Conservation (phyloP, 108 stramenopile species). For the Cyclotella kingstonii region DNA sequence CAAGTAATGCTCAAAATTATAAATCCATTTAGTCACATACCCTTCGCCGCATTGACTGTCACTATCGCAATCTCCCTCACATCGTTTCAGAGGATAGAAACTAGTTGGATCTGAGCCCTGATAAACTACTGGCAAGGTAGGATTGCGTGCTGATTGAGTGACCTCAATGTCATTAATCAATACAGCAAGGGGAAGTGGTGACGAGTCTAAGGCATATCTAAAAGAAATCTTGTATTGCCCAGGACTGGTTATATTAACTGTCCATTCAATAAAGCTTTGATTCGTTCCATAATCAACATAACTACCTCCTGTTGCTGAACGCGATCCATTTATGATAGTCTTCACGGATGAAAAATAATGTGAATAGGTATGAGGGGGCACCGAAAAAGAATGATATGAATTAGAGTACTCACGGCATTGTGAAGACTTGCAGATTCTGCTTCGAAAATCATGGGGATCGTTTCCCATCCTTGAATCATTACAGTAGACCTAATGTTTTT, state of each 20-base stretch:
- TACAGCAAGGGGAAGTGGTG: conserved; percentile 20
- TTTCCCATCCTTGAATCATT: conserved; percentile 27
- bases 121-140: conserved; percentile 1
- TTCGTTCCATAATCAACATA: conserved; percentile 17
- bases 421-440: conserved; percentile 28
- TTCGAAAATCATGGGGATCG: conserved; percentile 24
- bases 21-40: conserved; percentile 17
- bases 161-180: conserved; percentile 10
- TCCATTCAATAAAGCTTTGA: conserved; percentile 26
- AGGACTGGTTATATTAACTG: conserved; percentile 19
- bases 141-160: neutral
- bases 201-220: conserved; percentile 24
- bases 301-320: conserved; percentile 14
- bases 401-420: conserved; percentile 11
- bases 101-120: neutral
- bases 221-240: conserved; percentile 26
- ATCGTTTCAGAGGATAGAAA: conserved; percentile 23
- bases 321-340: conserved; percentile 7
- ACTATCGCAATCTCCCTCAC: conserved; percentile 34
- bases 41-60: conserved; percentile 29
- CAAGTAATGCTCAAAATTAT: conserved; percentile 13
- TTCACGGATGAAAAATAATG: neutral
- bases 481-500: conserved; percentile 55
- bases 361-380: neutral
- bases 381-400: neutral